Evolutionary conservation across 2,329 filamentous ascomycete genomes (phyloP).

Genomic region (Apiospora hydei): DNA sequence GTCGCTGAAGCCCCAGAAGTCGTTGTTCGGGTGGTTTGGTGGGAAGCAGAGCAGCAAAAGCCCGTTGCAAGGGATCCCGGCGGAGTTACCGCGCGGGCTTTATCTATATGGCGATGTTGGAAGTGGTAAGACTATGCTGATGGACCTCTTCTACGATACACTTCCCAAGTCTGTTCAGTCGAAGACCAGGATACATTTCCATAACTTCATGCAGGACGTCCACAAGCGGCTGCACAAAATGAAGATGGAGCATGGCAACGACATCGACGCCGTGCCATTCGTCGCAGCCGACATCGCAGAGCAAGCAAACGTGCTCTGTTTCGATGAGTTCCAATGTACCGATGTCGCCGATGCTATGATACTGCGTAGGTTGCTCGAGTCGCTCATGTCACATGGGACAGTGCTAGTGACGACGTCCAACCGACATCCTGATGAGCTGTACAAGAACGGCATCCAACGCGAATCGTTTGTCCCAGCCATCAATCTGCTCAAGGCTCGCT

Average conservation of each 20-base stretch:
- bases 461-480: conserved; percentile 97
- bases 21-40: conserved; percentile 68
- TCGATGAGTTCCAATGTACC: conserved; percentile 98
- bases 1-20: conserved; percentile 65
- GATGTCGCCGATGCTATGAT: conserved; percentile 99
- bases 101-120: conserved; percentile 98
- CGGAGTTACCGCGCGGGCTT: conserved; percentile 82
- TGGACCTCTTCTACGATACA: conserved; percentile 98
- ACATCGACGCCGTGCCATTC: conserved; percentile 89
- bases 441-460: conserved; percentile 97
- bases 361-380: conserved; percentile 82
- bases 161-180: conserved; percentile 78
- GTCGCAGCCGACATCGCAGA: conserved; percentile 94
- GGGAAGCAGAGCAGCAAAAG: conserved; percentile 48
- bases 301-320: conserved; percentile 85
- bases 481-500: conserved; percentile 81
- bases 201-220: conserved; percentile 99
- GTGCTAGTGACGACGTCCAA: conserved; percentile 97
- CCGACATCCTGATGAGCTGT: conserved; percentile 93
- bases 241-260: conserved; percentile 87
- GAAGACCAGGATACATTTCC: conserved; percentile 96
- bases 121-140: conserved; percentile 98
- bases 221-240: conserved; percentile 89
- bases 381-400: conserved; percentile 94
- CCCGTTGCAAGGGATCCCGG: conserved; percentile 64